Conservation (phyloP, 768 basidiomycete genomes). For the Stropharia rugosoannulata region DNA sequence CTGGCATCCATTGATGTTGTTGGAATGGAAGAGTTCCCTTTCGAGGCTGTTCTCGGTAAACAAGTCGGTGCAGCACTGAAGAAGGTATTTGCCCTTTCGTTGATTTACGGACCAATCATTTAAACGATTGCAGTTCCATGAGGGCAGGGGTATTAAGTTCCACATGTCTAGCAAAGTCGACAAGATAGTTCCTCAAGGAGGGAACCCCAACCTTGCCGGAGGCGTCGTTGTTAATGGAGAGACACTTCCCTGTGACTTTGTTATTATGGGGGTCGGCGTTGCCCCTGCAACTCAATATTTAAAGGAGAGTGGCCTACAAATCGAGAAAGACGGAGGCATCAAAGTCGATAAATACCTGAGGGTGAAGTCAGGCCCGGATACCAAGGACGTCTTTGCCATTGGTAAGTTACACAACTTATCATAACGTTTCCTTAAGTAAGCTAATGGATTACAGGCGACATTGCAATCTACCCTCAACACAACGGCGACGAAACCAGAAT, state of each 20-base stretch:
- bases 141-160: conserved; percentile 83
- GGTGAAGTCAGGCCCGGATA: conserved; percentile 45
- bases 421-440: not conserved
- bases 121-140: conserved; percentile 56
- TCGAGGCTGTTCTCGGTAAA: conserved; percentile 78
- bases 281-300: conserved; percentile 79
- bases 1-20: conserved; percentile 83
- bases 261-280: conserved; percentile 88
- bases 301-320: conserved; percentile 61
- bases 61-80: conserved; percentile 75
- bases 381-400: conserved; percentile 65
- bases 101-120: not conserved
- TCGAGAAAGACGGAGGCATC: conserved; percentile 78
- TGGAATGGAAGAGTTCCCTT: conserved; percentile 80
- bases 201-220: conserved; percentile 52
- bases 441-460: conserved; percentile 52
- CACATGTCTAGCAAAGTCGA: conserved; percentile 71
- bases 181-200: conserved; percentile 58
- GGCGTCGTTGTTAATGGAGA: conserved; percentile 66
- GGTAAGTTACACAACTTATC: conserved; percentile 35
- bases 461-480: conserved; percentile 74
- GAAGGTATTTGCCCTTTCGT: conserved; percentile 45
- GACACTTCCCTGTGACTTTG: conserved; percentile 68
- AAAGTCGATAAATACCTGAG: conserved; percentile 73
- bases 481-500: conserved; percentile 58